Evolutionary conservation across 2,329 filamentous ascomycete species (phyloP).

Genomic region (Cladobotryum mycophilum): DNA sequence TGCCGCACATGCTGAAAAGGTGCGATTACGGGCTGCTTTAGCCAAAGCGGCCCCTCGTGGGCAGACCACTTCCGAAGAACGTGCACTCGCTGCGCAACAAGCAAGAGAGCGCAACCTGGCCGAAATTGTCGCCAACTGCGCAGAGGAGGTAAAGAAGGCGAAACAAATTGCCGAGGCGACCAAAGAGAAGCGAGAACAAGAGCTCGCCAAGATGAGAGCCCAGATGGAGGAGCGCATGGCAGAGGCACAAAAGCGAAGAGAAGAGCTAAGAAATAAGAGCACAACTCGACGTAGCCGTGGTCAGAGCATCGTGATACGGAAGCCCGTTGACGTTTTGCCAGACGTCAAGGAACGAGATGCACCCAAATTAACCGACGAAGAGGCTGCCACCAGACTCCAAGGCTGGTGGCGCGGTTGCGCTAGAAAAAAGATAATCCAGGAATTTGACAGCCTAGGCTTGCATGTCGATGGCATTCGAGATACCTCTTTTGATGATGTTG

Average conservation of each 20-base stretch:
- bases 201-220: conserved; percentile 59
- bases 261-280: conserved; percentile 54
- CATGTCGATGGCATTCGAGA: conserved; percentile 64
- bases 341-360: conserved; percentile 43
- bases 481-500: conserved; percentile 69
- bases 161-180: conserved; percentile 78
- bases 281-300: conserved; percentile 46
- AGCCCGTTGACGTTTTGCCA: conserved; percentile 42
- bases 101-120: conserved; percentile 74
- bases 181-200: conserved; percentile 72
- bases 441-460: conserved; percentile 60
- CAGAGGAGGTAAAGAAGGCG: conserved; percentile 74
- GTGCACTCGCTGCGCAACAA: conserved; percentile 69
- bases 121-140: conserved; percentile 74
- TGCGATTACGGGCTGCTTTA: conserved; percentile 66
- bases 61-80: conserved; percentile 63
- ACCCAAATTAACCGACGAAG: conserved; percentile 47
- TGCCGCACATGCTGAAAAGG: conserved; percentile 77
- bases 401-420: conserved; percentile 59
- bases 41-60: conserved; percentile 64
- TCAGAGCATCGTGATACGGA: conserved; percentile 46
- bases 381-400: conserved; percentile 61
- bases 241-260: conserved; percentile 66
- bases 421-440: conserved; percentile 54
- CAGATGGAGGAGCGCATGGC: conserved; percentile 78